Evolutionary conservation across 2,329 filamentous ascomycete species (phyloP).

Genomic region (Tolypocladium endophyticum): DNA sequence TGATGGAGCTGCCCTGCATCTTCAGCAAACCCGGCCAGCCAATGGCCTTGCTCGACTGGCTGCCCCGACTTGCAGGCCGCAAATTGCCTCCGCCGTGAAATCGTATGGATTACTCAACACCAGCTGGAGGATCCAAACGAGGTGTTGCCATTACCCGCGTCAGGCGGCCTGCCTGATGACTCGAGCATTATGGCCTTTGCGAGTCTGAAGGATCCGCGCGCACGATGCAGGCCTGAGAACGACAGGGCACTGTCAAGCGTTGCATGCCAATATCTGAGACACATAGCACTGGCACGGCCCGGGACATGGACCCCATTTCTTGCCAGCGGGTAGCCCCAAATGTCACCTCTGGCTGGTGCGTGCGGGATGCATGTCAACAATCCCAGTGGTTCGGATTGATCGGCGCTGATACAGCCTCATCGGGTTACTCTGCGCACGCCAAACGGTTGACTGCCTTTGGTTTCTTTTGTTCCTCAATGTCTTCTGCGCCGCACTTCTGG

Average conservation of each 20-base stretch:
- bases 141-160: neutral
- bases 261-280: neutral
- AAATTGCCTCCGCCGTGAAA: neutral
- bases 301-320: neutral
- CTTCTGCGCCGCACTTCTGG: neutral
- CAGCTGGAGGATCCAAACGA: neutral
- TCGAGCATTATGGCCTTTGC: too few species aligned
- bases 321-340: neutral
- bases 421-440: neutral
- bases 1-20: neutral
- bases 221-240: neutral
- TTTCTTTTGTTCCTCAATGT: neutral
- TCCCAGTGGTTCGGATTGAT: slow-evolving; percentile 7
- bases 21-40: neutral
- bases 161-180: neutral
- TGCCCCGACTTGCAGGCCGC: neutral
- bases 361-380: slow-evolving; percentile 3
- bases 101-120: neutral
- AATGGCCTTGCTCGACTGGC: neutral
- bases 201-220: neutral
- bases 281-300: neutral
- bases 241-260: neutral
- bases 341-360: neutral
- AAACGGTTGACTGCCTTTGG: neutral
- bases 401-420: slow-evolving; percentile 3